These are phyloP conservation scores for Apiospora hydei DNA, from an alignment of 2,329 filamentous ascomycete species.

Conservation along the genomic window DNA sequence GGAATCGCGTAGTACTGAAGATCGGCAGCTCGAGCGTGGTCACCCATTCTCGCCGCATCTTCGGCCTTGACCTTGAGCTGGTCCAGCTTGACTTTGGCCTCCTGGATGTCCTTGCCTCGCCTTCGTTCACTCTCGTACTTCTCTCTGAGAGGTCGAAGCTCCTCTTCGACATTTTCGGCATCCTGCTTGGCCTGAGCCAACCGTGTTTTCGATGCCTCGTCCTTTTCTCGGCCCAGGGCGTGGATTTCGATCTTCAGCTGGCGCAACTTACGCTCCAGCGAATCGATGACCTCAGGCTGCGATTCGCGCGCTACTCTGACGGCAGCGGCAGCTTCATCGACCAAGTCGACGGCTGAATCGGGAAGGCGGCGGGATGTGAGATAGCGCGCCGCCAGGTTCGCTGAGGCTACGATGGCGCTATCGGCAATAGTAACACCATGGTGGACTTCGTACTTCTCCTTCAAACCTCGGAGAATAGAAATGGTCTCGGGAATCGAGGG, in stretches of 20 bases:
- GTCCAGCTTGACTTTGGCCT: constrained; percentile 94
- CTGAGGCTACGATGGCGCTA: constrained; percentile 87
- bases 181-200: constrained; percentile 86
- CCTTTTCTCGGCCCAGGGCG: constrained; percentile 90
- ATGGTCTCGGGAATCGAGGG: constrained; percentile 88
- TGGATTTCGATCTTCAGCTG: constrained; percentile 98
- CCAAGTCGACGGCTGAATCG: constrained; percentile 94
- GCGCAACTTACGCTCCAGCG: constrained; percentile 85
- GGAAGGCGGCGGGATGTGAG: constrained; percentile 89
- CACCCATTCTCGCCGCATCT: constrained; percentile 86
- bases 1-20: constrained; percentile 97
- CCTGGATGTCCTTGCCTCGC: constrained; percentile 89
- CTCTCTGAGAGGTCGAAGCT: constrained; percentile 87
- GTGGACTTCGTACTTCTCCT: constrained; percentile 97
- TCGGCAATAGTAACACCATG: constrained; percentile 98
- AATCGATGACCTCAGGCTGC: constrained; percentile 94
- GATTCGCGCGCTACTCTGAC: constrained; percentile 95
- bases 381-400: constrained; percentile 92
- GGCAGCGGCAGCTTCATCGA: constrained; percentile 96
- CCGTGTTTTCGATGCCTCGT: constrained; percentile 87
- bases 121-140: constrained; percentile 96
- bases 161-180: constrained; percentile 92
- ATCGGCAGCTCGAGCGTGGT: constrained; percentile 88
- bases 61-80: constrained; percentile 90
- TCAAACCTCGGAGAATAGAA: constrained; percentile 96